These are phyloP conservation scores for Pilaira anomala DNA, from an alignment of 192 early-diverging fungal genomes.

Conservation along the genomic window DNA sequence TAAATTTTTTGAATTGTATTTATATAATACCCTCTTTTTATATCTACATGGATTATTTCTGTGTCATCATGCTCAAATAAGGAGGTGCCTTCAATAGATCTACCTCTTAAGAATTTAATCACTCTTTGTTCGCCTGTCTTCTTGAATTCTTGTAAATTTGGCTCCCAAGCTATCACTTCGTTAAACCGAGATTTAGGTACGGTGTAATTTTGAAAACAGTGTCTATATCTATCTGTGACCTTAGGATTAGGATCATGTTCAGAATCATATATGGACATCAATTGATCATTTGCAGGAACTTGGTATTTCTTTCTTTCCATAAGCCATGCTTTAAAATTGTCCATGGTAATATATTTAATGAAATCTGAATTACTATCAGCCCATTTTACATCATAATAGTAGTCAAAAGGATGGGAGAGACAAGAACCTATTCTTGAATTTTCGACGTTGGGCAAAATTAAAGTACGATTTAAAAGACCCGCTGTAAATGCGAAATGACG, in stretches of 20 bases:
- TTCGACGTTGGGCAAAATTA: conserved; percentile 38
- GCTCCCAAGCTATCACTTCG: not conserved
- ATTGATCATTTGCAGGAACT: not conserved
- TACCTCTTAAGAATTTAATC: not conserved
- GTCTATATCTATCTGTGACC: not conserved
- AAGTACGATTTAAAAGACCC: conserved; percentile 29
- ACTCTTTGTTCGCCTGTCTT: not conserved
- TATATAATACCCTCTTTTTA: conserved; percentile 28
- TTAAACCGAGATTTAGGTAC: not conserved
- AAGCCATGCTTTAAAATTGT: conserved; percentile 26
- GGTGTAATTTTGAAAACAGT: not conserved
- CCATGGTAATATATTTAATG: conserved; percentile 31
- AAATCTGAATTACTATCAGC: conserved; percentile 13
- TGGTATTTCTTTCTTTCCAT: conserved; percentile 18
- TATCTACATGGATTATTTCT: conserved; percentile 32
- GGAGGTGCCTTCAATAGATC: too few relatives aligned
- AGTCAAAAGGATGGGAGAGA: conserved; percentile 24
- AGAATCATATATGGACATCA: not conserved
- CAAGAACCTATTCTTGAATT: conserved; percentile 32
- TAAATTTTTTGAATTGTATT: not conserved
- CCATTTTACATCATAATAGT: conserved; percentile 36
- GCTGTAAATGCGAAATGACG: conserved; percentile 28
- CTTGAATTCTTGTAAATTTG: not conserved
- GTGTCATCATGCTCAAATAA: conserved; percentile 6
- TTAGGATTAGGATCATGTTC: not conserved